Percentiles rank a stretch among this genome's conserved stretches.
These are phyloP conservation scores for Colletotrichum noveboracense DNA, from an alignment of 2,329 filamentous ascomycete genomes.

Conservation along the genomic window DNA sequence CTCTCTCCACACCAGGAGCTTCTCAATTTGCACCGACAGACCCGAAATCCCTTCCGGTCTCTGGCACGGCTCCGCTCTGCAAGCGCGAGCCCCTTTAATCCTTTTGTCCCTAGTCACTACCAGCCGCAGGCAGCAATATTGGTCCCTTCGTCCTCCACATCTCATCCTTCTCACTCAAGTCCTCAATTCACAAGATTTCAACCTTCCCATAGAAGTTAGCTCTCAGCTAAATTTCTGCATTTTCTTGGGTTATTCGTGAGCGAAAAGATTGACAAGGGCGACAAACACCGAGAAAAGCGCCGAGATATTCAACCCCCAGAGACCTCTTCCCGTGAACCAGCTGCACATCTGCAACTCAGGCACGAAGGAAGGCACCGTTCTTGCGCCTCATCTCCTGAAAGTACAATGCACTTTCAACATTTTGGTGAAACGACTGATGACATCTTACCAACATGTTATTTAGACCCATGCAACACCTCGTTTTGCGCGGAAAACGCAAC, in stretches of 20 bases:
- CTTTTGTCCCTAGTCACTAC: background rate
- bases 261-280: rapidly evolving
- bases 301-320: rapidly evolving
- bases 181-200: background rate
- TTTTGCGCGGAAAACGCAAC: rapidly evolving
- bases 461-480: background rate
- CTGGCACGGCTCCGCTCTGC: background rate
- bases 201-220: background rate
- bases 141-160: too few relatives aligned
- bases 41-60: too few relatives aligned
- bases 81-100: background rate
- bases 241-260: rapidly evolving
- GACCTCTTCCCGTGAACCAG: rapidly evolving
- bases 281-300: background rate
- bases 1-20: too few relatives aligned
- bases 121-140: background rate
- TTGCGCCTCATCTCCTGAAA: background rate
- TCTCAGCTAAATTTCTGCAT: background rate
- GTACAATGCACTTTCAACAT: rapidly evolving
- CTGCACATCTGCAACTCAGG: background rate
- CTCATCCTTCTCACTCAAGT: background rate
- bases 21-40: too few relatives aligned
- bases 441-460: rapidly evolving
- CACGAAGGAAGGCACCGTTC: background rate
- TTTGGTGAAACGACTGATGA: background rate